These are phyloP conservation scores for Cyanidiococcus yangmingshanensis DNA, from an alignment of 23 red algal genomes.

Conservation along the genomic window DNA sequence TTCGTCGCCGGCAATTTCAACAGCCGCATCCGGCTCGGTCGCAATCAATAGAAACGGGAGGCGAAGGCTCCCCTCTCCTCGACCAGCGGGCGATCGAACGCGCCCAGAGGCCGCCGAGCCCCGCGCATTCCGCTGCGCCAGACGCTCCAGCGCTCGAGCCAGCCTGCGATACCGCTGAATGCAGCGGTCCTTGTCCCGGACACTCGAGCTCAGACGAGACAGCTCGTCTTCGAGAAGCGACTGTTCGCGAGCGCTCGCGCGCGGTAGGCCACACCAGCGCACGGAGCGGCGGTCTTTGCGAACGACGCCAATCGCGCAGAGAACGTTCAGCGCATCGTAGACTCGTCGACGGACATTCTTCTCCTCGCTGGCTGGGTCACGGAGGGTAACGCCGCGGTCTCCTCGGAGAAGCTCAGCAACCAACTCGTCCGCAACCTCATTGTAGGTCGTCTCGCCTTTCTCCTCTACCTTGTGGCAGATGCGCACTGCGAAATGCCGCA, in stretches of 20 bases:
- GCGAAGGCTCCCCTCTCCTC: neutral
- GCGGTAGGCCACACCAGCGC: constrained; percentile 63
- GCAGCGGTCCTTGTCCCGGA: neutral
- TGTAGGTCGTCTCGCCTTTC: constrained; percentile 72
- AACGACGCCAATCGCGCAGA: constrained; percentile 90
- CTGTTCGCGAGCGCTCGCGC: neutral
- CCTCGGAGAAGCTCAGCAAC: constrained; percentile 44
- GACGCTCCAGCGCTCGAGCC: neutral
- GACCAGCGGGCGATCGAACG: neutral
- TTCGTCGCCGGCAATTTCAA: constrained; percentile 1
- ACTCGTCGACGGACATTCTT: constrained; percentile 94
- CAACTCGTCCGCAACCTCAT: constrained; percentile 84
- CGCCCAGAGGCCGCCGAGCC: neutral
- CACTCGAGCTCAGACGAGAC: neutral
- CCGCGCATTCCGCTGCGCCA: neutral
- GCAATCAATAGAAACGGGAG: constrained; percentile 5
- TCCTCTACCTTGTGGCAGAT: constrained; percentile 77
- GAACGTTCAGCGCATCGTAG: constrained; percentile 92
- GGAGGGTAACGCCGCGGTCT: neutral
- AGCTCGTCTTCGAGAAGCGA: neutral
- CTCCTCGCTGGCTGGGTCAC: constrained; percentile 50
- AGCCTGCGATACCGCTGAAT: neutral
- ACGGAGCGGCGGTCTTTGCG: constrained; percentile 75
- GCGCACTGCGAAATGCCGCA: constrained; percentile 80
- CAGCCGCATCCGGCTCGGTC: constrained; percentile 8